Conservation (phyloP, 106 monocot species). For the Acanthochlamys bracteata region DNA sequence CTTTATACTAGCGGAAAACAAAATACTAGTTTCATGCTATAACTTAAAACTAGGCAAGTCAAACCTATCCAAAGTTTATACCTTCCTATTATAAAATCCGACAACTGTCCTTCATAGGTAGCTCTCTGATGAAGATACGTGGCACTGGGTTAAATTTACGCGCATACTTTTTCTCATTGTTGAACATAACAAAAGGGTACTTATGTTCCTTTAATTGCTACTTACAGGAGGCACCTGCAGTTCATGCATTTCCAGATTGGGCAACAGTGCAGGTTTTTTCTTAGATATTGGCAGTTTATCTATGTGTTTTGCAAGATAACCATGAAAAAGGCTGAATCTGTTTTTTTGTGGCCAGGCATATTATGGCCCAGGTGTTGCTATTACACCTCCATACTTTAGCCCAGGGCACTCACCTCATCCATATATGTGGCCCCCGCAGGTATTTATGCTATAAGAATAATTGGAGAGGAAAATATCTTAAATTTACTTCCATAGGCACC, state of each 20-base stretch:
- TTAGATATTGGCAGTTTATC: neutral
- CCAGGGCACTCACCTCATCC: constrained; percentile 60
- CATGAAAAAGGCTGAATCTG: neutral
- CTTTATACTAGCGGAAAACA: too few species aligned
- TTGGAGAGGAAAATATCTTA: neutral
- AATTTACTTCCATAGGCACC: neutral
- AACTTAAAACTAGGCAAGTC: too few species aligned
- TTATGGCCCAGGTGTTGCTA: constrained; percentile 64
- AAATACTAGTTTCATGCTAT: too few species aligned
- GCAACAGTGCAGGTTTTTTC: constrained; percentile 59
- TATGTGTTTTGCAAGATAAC: neutral
- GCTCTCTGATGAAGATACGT: too few species aligned
- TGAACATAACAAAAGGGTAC: neutral
- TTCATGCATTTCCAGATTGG: constrained; percentile 73
- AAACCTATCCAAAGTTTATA: too few species aligned
- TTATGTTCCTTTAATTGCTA: neutral
- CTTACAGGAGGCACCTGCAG: constrained; percentile 41
- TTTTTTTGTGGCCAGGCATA: constrained; percentile 44
- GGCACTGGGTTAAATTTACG: too few species aligned
- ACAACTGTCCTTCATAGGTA: too few species aligned
- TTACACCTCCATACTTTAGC: constrained; percentile 49
- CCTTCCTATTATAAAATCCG: too few species aligned
- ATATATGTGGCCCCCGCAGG: constrained; percentile 81
- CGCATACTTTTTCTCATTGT: neutral
- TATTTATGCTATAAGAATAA: constrained; percentile 8